These are phyloP conservation scores for Westerdykella aurantiaca DNA, from an alignment of 2,329 filamentous ascomycete species.

Conservation along the genomic window DNA sequence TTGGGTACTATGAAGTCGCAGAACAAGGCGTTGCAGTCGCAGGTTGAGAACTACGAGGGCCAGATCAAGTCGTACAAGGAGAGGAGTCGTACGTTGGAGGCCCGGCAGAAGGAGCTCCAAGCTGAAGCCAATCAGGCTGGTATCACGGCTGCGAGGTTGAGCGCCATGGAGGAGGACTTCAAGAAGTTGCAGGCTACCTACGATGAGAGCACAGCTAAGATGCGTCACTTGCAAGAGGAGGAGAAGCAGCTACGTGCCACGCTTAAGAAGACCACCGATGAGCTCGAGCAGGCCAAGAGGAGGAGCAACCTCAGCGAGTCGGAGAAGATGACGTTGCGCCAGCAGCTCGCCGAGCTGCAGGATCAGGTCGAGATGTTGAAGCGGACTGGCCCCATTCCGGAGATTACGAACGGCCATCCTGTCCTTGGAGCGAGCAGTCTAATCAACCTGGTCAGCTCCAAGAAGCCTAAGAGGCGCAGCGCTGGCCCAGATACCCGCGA, in stretches of 20 bases:
- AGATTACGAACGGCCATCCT: constrained; percentile 60
- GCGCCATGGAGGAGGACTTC: constrained; percentile 94
- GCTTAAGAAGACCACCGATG: constrained; percentile 69
- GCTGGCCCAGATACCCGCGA: constrained; percentile 81
- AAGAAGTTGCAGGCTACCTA: constrained; percentile 81
- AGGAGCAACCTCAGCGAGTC: constrained; percentile 71
- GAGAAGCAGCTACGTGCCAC: constrained; percentile 80
- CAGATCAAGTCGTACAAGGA: constrained; percentile 96
- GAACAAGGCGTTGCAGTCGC: constrained; percentile 81
- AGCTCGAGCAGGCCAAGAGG: constrained; percentile 73
- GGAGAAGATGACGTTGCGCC: constrained; percentile 77
- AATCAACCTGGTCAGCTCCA: constrained; percentile 94
- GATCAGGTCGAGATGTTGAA: constrained; percentile 88
- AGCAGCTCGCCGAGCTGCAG: constrained; percentile 84
- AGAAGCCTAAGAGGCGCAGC: constrained; percentile 93
- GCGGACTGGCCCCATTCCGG: constrained; percentile 68
- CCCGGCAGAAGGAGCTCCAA: constrained; percentile 87
- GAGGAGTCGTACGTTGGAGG: constrained; percentile 83
- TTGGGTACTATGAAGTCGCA: constrained; percentile 87
- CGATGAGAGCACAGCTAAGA: constrained; percentile 82
- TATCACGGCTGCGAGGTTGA: constrained; percentile 83
- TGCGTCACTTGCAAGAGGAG: constrained; percentile 92
- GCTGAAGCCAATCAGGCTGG: constrained; percentile 96
- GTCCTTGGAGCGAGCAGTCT: constrained; percentile 57
- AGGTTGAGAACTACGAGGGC: constrained; percentile 92